A percentile compares a stretch with the other conserved stretches of the same genome.
Evolutionary conservation across 306 rosid species (phyloP).

Genomic region (Malus domestica): ASM211411v1 NC_041800.1:29685733-29686232

Average conservation of each 20-base stretch:
- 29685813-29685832: conserved; percentile 77
- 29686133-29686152: not conserved
- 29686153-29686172: not conserved
- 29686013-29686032: not conserved
- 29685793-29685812: conserved; percentile 62
- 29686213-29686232: not conserved
- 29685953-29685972: not conserved
- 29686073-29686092: not conserved
- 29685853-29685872: not conserved
- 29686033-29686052: not conserved
- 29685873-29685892: not conserved
- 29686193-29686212: not conserved
- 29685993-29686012: not conserved
- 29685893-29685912: not conserved
- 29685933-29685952: not conserved
- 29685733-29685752: conserved; percentile 52
- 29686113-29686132: not conserved
- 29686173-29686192: not conserved
- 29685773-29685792: conserved; percentile 50
- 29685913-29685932: not conserved
- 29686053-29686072: not conserved
- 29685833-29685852: conserved; percentile 63
- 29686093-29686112: not conserved
- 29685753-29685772: conserved; percentile 16
- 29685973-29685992: not conserved